Evolutionary conservation across 2,329 filamentous ascomycete species (phyloP).

Genomic region (Cryphonectria japonica): DNA sequence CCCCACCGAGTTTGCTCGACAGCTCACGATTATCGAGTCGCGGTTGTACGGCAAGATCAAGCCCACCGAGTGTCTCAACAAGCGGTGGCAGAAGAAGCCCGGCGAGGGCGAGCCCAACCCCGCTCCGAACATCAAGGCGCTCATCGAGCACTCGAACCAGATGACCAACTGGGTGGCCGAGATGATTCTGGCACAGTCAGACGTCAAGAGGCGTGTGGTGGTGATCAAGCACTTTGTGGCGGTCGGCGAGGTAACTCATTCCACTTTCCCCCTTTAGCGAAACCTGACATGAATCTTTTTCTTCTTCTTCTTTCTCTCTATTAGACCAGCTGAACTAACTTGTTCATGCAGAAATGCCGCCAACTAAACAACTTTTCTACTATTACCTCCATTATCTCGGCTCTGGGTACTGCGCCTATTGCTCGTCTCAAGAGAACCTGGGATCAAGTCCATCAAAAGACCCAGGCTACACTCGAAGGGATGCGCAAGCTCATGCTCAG

Average conservation of each 20-base stretch:
- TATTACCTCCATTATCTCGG: slow-evolving; percentile 95
- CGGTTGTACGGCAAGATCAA: slow-evolving; percentile 94
- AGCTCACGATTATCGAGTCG: slow-evolving; percentile 96
- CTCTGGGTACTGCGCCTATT: slow-evolving; percentile 90
- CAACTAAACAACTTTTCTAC: slow-evolving; percentile 95
- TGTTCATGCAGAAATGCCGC: slow-evolving; percentile 81
- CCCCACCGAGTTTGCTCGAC: slow-evolving; percentile 92
- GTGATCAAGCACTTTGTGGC: slow-evolving; percentile 98
- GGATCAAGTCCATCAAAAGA: slow-evolving; percentile 88
- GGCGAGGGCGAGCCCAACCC: slow-evolving; percentile 80
- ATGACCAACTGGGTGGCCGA: slow-evolving; percentile 99
- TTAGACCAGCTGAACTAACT: slow-evolving; percentile 28
- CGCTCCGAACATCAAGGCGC: slow-evolving; percentile 89
- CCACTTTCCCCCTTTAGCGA: background rate
- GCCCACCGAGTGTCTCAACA: slow-evolving; percentile 93
- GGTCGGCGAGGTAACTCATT: slow-evolving; percentile 81
- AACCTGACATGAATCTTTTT: background rate
- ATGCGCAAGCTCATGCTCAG: slow-evolving; percentile 97
- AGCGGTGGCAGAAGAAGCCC: slow-evolving; percentile 98
- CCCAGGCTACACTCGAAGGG: slow-evolving; percentile 76
- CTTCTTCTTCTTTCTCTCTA: background rate
- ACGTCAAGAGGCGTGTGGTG: slow-evolving; percentile 93
- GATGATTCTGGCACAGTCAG: slow-evolving; percentile 94
- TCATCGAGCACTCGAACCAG: slow-evolving; percentile 97
- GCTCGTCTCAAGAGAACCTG: slow-evolving; percentile 92